Conservation (phyloP, 257 asterid genomes). For the Solanum tacnaense region DNA sequence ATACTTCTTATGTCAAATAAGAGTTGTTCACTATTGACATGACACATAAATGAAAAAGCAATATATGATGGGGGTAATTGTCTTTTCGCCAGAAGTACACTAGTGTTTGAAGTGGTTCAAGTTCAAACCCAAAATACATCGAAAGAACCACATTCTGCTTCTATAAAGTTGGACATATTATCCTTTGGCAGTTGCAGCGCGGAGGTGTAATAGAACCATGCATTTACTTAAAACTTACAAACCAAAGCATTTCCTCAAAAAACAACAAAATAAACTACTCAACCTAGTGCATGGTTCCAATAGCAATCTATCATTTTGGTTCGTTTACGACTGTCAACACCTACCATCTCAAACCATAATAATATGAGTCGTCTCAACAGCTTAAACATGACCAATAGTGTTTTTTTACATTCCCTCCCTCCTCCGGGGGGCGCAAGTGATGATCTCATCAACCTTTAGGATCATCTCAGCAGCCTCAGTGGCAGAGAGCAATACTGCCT, state of each 20-base stretch:
- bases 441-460: conserved; percentile 76
- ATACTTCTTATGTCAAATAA: too few species aligned
- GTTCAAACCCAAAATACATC: background rate
- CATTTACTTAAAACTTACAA: background rate
- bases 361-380: background rate
- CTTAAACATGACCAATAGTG: background rate
- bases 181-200: background rate
- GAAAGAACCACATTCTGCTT: too few species aligned
- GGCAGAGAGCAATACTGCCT: conserved; percentile 81
- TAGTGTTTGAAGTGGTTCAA: background rate
- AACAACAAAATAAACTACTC: background rate
- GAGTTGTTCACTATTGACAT: too few species aligned
- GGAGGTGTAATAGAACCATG: background rate
- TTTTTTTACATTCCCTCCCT: conserved; percentile 68
- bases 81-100: background rate
- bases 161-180: background rate
- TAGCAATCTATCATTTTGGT: background rate
- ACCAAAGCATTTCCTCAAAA: background rate
- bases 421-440: conserved; percentile 84
- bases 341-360: background rate
- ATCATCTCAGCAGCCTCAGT: conserved; percentile 96
- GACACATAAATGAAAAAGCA: too few species aligned
- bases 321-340: background rate
- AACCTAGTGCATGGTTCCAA: background rate
- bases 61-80: too few species aligned